phyloP scores from a whole-genome alignment of 768 basidiomycete species.

The Glaciozyma antarctica region DNA sequence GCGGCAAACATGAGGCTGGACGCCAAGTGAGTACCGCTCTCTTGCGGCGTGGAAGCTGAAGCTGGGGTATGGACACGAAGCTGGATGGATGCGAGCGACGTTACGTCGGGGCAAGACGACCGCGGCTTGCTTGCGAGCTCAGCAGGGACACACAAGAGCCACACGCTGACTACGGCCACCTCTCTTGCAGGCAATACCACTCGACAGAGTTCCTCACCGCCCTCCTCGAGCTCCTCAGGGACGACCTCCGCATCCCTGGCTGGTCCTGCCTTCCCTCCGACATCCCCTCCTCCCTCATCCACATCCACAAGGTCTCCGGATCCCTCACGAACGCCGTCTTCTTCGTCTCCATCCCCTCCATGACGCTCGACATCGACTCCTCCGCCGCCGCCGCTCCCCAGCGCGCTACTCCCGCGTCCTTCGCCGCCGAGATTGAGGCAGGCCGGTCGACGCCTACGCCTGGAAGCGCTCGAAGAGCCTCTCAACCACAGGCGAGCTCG shows the following conservation, averaged over 20 bases:
- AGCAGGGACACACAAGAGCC: neutral
- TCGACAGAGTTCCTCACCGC: conserved; percentile 16
- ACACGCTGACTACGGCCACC: neutral
- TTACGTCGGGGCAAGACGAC: neutral
- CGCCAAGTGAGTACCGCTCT: conserved; percentile 27
- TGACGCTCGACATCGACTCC: conserved; percentile 27
- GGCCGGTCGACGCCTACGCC: conserved; percentile 7
- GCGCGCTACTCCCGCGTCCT: conserved; percentile 10
- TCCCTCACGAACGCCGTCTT: conserved; percentile 93
- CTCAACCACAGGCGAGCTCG: neutral
- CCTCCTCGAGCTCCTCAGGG: conserved; percentile 26
- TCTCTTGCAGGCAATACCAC: conserved; percentile 24
- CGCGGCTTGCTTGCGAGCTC: neutral
- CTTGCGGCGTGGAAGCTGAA: neutral
- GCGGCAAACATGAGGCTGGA: conserved; percentile 22
- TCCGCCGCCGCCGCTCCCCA: conserved; percentile 2
- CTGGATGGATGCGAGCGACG: neutral
- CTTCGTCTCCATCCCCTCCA: conserved; percentile 66
- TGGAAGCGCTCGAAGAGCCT: neutral
- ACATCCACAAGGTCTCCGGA: conserved; percentile 62
- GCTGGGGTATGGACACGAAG: neutral
- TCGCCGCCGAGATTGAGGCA: conserved; percentile 23
- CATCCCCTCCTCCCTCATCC: conserved; percentile 19
- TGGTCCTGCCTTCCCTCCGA: conserved; percentile 27
- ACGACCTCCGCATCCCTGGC: conserved; percentile 29